Base-by-base conservation (phyloP, 2,329 filamentous ascomycete species). In the Beauveria rudraprayagi region DNA sequence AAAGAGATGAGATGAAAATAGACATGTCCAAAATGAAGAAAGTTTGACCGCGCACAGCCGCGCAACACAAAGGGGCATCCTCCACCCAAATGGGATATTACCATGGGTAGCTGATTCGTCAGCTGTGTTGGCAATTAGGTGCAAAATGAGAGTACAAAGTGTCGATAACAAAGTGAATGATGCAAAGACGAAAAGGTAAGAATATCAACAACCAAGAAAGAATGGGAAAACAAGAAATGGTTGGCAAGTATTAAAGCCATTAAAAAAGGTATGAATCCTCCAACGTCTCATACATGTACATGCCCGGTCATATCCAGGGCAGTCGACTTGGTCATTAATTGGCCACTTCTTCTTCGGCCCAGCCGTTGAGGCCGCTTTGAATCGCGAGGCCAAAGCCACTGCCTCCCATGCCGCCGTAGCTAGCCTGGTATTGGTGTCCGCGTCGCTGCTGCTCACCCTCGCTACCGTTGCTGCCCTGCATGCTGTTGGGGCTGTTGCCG, bases 341-440 rank as follows among this genome's bases (percentile, higher is more conserved):
- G 62, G 80, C 79, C 65, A 86, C 82, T 71, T 86, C 83, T 70
- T 88, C 85, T 72, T 88, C 85, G 41, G 84, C 83, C 85, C 85
- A 88, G 60, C 85, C 85, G 65, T 86, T 87, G 66, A 88, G 72
- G 7, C 83, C 83, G 63, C 83, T 81, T 69, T 86, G 83, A 60
- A 87, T 85, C 43, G 82, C 83, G 14, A 87, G 77, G 30, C 83
- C 84, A 62, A 83, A 86, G 3, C 83, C 83, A 22, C 76, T 76
- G 17, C 56, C 61, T 24, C 81, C 82, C 75, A 84, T 83, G 28
- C 83, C 83, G 62, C 83, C 80, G 62, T 80, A 87, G 72, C 82
- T 85, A 34, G 80, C 78, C 72, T 87, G 84, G 72, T 88, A 88
- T 65, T 87, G 84, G 68, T 88, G 85, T 11, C 85, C 84, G 61